Conservation (phyloP, 441 rosid genomes). For the Syzygium syzygioides region DNA sequence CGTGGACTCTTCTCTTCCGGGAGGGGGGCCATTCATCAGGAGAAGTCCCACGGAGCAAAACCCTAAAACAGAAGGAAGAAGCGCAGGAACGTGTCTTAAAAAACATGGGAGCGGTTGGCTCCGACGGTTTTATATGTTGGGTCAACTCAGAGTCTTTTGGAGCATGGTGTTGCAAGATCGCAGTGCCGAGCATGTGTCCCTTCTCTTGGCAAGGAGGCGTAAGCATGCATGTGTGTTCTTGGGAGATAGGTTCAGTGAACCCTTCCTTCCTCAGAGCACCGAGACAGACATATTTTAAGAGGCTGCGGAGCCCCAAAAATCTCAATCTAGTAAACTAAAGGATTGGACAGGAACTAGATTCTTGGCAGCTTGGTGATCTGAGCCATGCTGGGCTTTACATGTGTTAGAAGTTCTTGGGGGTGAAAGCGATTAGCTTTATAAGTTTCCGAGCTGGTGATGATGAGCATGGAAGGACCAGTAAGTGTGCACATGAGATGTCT, state of each 20-base stretch:
- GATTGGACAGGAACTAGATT: constrained; percentile 7
- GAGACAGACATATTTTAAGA: not conserved
- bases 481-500: not conserved
- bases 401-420: not conserved
- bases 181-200: not conserved
- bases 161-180: not conserved
- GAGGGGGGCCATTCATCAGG: not conserved
- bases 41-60: not conserved
- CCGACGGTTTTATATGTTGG: not conserved
- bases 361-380: constrained; percentile 12
- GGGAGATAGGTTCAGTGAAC: not conserved
- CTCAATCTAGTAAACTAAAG: constrained; percentile 14
- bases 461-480: not conserved
- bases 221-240: not conserved
- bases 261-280: not conserved
- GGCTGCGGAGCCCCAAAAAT: constrained; percentile 16
- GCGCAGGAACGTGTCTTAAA: not conserved
- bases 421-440: not conserved
- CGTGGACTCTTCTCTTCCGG: not conserved
- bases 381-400: not conserved
- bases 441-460: not conserved
- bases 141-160: not conserved
- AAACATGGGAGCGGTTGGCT: not conserved
- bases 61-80: not conserved
- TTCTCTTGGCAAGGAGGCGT: not conserved